Conservation (phyloP, 2,329 filamentous ascomycete genomes). For the Eutypella sp. region DNA sequence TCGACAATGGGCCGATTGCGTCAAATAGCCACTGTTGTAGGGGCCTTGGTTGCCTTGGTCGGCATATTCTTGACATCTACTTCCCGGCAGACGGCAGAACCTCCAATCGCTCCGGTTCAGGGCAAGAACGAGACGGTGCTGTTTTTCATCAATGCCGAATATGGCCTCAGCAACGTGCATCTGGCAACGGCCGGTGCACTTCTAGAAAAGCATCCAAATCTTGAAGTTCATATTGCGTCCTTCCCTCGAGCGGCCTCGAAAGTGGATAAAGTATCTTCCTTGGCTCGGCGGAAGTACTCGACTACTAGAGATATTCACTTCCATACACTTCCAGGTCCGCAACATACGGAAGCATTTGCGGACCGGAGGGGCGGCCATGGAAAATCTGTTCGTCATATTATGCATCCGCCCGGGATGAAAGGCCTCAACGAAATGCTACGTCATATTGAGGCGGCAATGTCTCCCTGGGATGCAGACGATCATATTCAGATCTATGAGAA, state of each 20-base stretch:
- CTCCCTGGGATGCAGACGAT: background rate
- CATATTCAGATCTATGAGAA: background rate
- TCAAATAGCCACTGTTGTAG: too few relatives aligned
- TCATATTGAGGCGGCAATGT: background rate
- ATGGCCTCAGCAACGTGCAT: slow-evolving; percentile 33
- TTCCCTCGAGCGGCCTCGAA: slow-evolving; percentile 16
- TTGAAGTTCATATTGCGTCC: slow-evolving; percentile 32
- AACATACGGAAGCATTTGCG: slow-evolving; percentile 12
- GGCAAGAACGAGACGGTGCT: slow-evolving; percentile 26
- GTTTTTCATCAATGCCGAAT: slow-evolving; percentile 27
- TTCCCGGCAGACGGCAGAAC: too few relatives aligned
- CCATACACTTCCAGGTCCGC: slow-evolving; percentile 8
- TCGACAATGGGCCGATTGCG: too few relatives aligned
- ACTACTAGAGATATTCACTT: slow-evolving; percentile 17
- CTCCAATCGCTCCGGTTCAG: too few relatives aligned
- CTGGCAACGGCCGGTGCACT: slow-evolving; percentile 30
- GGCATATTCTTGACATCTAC: too few relatives aligned
- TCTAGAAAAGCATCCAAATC: slow-evolving; percentile 25
- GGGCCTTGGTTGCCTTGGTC: too few relatives aligned
- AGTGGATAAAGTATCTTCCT: slow-evolving; percentile 7
- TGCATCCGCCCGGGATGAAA: slow-evolving; percentile 13
- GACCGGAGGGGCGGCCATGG: slow-evolving; percentile 10
- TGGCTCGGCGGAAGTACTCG: slow-evolving; percentile 12
- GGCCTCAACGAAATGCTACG: background rate
- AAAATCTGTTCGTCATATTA: background rate